phyloP scores from a whole-genome alignment of 768 basidiomycete species.

The Psilocybe cubensis region DNA sequence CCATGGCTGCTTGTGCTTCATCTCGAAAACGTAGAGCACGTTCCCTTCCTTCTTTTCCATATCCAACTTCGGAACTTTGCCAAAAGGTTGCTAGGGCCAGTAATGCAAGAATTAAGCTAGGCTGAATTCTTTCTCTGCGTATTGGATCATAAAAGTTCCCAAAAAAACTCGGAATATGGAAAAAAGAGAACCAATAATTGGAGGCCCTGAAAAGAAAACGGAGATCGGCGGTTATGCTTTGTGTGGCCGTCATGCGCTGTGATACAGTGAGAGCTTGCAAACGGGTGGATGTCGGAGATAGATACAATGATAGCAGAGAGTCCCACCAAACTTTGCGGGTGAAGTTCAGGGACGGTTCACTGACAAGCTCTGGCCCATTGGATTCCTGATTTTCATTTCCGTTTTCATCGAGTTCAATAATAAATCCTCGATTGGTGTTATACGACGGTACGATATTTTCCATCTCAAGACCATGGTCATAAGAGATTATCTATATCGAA shows the following conservation, averaged over 20 bases:
- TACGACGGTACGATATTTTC: constrained; percentile 21
- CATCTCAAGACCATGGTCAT: constrained; percentile 22
- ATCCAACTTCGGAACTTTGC: constrained; percentile 66
- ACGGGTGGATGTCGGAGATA: constrained; percentile 35
- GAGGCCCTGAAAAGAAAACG: constrained; percentile 66
- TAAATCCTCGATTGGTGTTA: constrained; percentile 22
- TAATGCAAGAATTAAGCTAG: constrained; percentile 62
- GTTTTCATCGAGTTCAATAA: constrained; percentile 33
- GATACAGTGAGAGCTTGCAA: constrained; percentile 37
- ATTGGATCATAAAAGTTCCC: constrained; percentile 57
- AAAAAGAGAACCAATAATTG: constrained; percentile 75
- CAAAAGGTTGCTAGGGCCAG: constrained; percentile 72
- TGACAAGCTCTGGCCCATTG: constrained; percentile 35
- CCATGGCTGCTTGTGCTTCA: constrained; percentile 69
- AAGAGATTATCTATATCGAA: constrained; percentile 19
- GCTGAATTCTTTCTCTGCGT: constrained; percentile 62
- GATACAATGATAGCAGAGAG: constrained; percentile 61
- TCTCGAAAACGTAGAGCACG: constrained; percentile 66
- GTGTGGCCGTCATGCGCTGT: constrained; percentile 50
- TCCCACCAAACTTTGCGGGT: constrained; percentile 83
- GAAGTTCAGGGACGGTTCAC: constrained; percentile 68
- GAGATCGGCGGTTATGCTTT: constrained; percentile 56
- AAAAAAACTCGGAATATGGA: constrained; percentile 74
- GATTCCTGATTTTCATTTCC: constrained; percentile 25
- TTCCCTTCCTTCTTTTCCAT: constrained; percentile 52